Evolutionary conservation across 2,329 filamentous ascomycete species (phyloP), one percentile per base, ranked within the genome.

Genomic region (Venturia nashicola): DNA sequence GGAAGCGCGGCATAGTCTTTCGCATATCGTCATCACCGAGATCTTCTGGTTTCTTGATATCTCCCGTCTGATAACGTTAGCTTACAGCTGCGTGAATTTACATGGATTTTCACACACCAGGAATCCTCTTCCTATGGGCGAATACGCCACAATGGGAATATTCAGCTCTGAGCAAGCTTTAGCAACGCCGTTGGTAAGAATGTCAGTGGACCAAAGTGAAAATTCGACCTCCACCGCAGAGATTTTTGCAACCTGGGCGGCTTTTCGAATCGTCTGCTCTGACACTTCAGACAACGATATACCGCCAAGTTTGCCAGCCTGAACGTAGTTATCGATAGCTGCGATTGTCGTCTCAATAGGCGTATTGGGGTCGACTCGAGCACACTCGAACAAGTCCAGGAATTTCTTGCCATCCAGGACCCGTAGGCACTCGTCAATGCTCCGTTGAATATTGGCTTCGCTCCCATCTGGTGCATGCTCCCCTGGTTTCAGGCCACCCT

Each of bases 71-170:
- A 27, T 82, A 14, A 36, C 16, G 27, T 57, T 9, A 36, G 51
- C 32, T 27, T 34, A 3, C 20, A 43, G 3, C 12, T 23, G 7
- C 12, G 39, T n/a, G 36, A n/a, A 32, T 20, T 5, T 42, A 18
- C 18, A 27, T 39, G 18, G 59, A 20, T 27, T 12, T 11, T 43
- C 20, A 16, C n/a, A 54, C n/a, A 48, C 23, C 18, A 46, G 44
- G 75, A 84, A 82, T 0, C 85, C 84, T 36, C 82, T 77, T 4
- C 88, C 86, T 0, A 91, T 77, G 0, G 89, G 89, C 55, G 86
- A 87, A 91, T 91, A 92, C 0, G 86, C 87, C 42, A 90, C 74
- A 59, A 92, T 76, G 0, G 87, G 86, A 65, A 93, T 90, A 59
- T 79, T 76, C 57, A 88, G 74, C 71, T 92, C 80, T 1, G 77